Conservation (phyloP, 139 green algal species). For the Picochlorum sp. region DNA sequence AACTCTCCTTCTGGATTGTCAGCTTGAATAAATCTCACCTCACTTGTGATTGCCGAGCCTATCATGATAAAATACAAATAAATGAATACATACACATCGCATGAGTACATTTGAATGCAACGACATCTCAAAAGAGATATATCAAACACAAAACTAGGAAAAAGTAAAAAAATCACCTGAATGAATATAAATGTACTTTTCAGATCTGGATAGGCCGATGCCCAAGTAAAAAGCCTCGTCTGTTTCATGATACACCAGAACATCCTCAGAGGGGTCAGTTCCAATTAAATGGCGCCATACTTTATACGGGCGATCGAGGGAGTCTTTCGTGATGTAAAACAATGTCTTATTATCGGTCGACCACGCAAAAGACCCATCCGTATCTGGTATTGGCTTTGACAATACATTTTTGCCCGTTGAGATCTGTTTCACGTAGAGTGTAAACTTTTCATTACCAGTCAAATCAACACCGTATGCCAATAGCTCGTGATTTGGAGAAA, state of each 20-base stretch:
- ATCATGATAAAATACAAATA: no score
- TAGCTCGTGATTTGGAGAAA: constrained; percentile 20
- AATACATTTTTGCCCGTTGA: constrained; percentile 39
- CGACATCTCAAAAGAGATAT: not conserved
- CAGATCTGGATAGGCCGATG: constrained; percentile 36
- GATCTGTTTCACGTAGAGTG: constrained; percentile 62
- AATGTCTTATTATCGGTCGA: constrained; percentile 41
- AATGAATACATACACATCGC: constrained; percentile 15
- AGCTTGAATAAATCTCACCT: constrained; percentile 47
- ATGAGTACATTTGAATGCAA: not conserved
- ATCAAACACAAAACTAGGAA: not conserved
- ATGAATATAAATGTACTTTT: constrained; percentile 54
- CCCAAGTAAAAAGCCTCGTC: constrained; percentile 68
- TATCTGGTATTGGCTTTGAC: constrained; percentile 38
- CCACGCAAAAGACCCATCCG: constrained; percentile 40
- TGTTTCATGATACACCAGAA: constrained; percentile 63
- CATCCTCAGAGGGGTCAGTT: constrained; percentile 27
- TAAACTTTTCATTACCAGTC: constrained; percentile 69
- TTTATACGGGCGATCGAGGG: constrained; percentile 34
- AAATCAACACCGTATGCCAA: constrained; percentile 67
- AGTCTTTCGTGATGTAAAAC: constrained; percentile 68
- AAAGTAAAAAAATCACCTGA: no score
- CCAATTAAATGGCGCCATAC: constrained; percentile 53
- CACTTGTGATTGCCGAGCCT: constrained; percentile 62
- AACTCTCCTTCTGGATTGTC: constrained; percentile 43